Base-by-base conservation (phyloP, 441 rosid species). In the Aleurites moluccanus region DNA sequence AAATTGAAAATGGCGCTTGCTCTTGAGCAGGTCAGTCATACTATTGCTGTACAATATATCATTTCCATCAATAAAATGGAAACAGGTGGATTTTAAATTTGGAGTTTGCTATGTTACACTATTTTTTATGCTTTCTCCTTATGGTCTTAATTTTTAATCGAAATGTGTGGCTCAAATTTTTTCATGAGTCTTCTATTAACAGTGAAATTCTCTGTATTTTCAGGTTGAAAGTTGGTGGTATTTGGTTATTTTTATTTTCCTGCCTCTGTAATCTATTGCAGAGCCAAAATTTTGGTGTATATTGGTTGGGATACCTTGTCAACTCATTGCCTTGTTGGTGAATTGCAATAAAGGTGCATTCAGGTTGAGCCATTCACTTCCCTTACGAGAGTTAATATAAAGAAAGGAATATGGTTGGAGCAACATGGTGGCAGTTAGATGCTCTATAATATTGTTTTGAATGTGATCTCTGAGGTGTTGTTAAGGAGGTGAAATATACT, bases 281-380 rank as follows among this genome's bases (percentile, higher is more conserved):
- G 64, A 65, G 70, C 73, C 60, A 56, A 40, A 53, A 38, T 62
- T 61, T 62, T 33, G 81, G 73, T 25, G 69, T 64, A 30, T 50
- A 67, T 64, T 70, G 65, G 67, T 40, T 65, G 70, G 71, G 67
- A 67, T 68, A 81, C 53, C 67, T 66, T 59, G 21, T 45, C 63
- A 65, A 66, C 61, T 18, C 50, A 67, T 62, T 64, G 57, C 42
- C 71, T 72, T 70, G 60, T 15, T 38, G 57, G 52, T 38, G 67
- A 64, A 64, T 56, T 63, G 30, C 50, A 25, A 4, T 56, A 52
- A 49, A 47, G 76, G 30, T 20, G 69, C 83, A 40, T 45, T 67
- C 80, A 81, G 88, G 90, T 87, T 73, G 80, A 83, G 66, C 73
- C 49, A n/a, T 35, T 67, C 47, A 69, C 72, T 61, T 78, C 74